phyloP scores from a whole-genome alignment of 2,329 filamentous ascomycete genomes.

The Penicillium fuscoglaucum region DNA sequence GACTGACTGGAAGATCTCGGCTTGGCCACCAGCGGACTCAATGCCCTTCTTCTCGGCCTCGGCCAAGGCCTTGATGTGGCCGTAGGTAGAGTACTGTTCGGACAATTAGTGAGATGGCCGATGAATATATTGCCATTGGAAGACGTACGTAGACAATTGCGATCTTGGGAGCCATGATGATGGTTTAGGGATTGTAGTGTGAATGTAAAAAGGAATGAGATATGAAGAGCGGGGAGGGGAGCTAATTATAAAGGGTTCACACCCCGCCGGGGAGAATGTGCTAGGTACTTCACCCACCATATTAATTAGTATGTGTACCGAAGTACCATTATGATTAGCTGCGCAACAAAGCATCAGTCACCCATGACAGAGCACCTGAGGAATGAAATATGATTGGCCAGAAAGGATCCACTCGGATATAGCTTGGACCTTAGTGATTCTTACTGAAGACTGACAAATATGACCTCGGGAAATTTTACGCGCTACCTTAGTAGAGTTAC shows the following conservation, averaged over 20 bases:
- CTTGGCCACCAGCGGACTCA: slow-evolving; percentile 78
- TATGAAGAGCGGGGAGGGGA: slow-evolving; percentile 1
- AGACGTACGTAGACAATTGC: slow-evolving; percentile 81
- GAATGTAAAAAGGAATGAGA: slow-evolving; percentile 1
- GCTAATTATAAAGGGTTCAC: slow-evolving; percentile 12
- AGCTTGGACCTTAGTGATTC: slow-evolving; percentile 28
- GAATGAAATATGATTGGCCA: slow-evolving; percentile 15
- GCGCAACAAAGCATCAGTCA: slow-evolving; percentile 28
- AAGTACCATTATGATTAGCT: slow-evolving; percentile 17
- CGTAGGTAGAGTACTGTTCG: slow-evolving; percentile 84
- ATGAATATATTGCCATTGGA: slow-evolving; percentile 1
- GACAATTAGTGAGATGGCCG: slow-evolving; percentile 14
- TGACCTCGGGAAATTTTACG: not conserved
- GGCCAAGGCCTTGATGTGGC: slow-evolving; percentile 81
- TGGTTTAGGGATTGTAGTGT: slow-evolving; percentile 13
- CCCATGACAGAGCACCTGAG: slow-evolving; percentile 26
- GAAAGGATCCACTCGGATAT: slow-evolving; percentile 14
- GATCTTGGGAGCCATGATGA: slow-evolving; percentile 82
- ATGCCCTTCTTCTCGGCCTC: slow-evolving; percentile 90
- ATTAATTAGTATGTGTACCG: not conserved
- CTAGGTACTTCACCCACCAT: slow-evolving; percentile 7
- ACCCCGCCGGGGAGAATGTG: slow-evolving; percentile 1
- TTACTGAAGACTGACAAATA: slow-evolving; percentile 41
- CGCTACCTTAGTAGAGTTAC: not conserved
- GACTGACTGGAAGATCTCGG: slow-evolving; percentile 75